Evolutionary conservation across 257 asterid genomes (phyloP).

Genomic region (Fraxinus anomala): DNA sequence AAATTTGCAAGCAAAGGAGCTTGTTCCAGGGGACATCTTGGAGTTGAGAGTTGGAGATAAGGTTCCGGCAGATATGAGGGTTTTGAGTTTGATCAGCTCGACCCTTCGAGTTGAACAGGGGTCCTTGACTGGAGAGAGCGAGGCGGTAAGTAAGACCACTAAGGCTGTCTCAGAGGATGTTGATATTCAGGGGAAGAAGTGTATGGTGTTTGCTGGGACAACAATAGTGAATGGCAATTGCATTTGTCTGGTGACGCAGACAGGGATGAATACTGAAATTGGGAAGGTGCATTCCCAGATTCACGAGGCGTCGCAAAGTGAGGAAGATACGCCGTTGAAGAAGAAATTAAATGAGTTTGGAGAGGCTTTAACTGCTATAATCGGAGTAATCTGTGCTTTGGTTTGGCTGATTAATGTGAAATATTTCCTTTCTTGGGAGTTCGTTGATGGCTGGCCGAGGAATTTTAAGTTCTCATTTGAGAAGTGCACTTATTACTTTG

Average conservation of each 20-base stretch:
- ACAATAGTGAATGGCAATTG: constrained; percentile 96
- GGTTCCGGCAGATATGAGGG: constrained; percentile 97
- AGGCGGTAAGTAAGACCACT: constrained; percentile 86
- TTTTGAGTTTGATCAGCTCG: constrained; percentile 81
- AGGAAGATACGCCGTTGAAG: constrained; percentile 97
- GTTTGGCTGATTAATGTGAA: constrained; percentile 97
- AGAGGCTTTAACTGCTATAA: constrained; percentile 80
- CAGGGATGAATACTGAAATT: constrained; percentile 91
- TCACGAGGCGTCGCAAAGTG: constrained; percentile 61
- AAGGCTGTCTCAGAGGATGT: constrained; percentile 82
- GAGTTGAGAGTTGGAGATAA: constrained; percentile 97
- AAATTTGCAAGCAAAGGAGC: constrained; percentile 79
- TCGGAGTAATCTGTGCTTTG: constrained; percentile 77
- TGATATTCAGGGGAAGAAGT: constrained; percentile 95
- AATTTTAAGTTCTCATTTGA: constrained; percentile 95
- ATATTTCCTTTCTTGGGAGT: constrained; percentile 93
- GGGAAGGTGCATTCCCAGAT: constrained; percentile 94
- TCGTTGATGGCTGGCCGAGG: constrained; percentile 89
- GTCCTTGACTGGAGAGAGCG: constrained; percentile 96
- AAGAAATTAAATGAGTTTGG: constrained; percentile 98
- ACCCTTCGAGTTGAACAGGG: constrained; percentile 95
- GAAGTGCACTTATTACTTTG: constrained; percentile 98
- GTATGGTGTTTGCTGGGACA: constrained; percentile 98
- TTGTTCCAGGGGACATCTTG: constrained; percentile 96
- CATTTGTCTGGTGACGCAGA: constrained; percentile 80